Conservation (phyloP, 768 basidiomycete genomes). For the Grammothele lineata region DNA sequence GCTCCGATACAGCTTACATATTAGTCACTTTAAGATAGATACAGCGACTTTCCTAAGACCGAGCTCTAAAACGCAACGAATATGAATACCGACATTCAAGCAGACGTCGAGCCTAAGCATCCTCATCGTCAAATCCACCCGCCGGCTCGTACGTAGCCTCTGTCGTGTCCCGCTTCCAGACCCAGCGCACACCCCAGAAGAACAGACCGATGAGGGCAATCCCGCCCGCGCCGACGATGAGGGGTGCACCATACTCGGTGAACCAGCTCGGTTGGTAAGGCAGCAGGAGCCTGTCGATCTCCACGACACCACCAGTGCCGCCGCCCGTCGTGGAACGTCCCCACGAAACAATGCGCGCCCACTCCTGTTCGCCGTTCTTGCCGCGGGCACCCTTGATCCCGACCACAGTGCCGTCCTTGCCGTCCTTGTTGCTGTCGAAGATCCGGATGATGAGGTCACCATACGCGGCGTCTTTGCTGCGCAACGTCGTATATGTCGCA, state of each 20-base stretch:
- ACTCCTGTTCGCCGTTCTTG: slow-evolving; percentile 56
- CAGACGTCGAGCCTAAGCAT: not conserved
- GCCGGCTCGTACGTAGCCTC: slow-evolving; percentile 90
- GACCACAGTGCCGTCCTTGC: slow-evolving; percentile 45
- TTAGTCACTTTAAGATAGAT: slow-evolving; percentile 9
- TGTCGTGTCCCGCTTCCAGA: slow-evolving; percentile 73
- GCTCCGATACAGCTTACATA: slow-evolving; percentile 7
- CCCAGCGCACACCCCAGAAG: slow-evolving; percentile 63
- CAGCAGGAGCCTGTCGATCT: slow-evolving; percentile 76
- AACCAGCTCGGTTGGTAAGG: slow-evolving; percentile 91
- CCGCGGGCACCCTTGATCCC: slow-evolving; percentile 73
- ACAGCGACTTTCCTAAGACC: not conserved
- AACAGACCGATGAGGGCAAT: slow-evolving; percentile 59
- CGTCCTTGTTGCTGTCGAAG: slow-evolving; percentile 33
- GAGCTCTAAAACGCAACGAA: slow-evolving; percentile 6
- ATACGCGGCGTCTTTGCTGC: slow-evolving; percentile 53
- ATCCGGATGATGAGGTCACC: slow-evolving; percentile 82
- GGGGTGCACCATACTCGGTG: slow-evolving; percentile 67
- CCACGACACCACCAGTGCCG: slow-evolving; percentile 82
- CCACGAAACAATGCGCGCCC: slow-evolving; percentile 64
- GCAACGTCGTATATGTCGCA: slow-evolving; percentile 72
- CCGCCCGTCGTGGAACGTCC: slow-evolving; percentile 71
- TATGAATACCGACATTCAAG: not conserved
- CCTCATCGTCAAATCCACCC: slow-evolving; percentile 60
- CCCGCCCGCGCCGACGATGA: slow-evolving; percentile 57